Conservation (phyloP, 441 rosid species). For the Melastoma candidum region DNA sequence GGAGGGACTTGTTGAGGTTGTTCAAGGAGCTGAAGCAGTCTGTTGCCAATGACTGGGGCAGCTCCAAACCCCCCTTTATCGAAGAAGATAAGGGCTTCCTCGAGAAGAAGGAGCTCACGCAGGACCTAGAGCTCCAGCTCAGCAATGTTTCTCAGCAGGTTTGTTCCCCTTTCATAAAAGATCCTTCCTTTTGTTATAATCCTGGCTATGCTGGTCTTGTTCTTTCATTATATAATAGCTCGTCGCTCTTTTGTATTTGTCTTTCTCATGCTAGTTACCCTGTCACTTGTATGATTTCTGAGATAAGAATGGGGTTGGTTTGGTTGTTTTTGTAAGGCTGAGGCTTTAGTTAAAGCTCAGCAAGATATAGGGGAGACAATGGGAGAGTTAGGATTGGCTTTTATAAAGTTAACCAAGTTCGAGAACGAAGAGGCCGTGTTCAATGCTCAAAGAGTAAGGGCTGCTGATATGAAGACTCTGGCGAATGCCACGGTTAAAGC, state of each 20-base stretch:
- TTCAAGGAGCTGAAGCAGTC: constrained; percentile 86
- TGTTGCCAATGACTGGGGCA: constrained; percentile 73
- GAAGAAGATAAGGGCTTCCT: constrained; percentile 83
- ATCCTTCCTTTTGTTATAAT: no score
- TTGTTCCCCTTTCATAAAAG: neutral
- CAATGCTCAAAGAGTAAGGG: constrained; percentile 59
- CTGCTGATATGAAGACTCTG: constrained; percentile 69
- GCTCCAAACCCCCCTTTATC: constrained; percentile 51
- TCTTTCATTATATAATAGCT: no score
- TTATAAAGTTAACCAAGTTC: constrained; percentile 73
- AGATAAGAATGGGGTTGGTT: constrained; percentile 1
- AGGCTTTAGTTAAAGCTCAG: constrained; percentile 70
- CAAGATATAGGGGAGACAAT: constrained; percentile 92
- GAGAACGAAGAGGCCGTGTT: constrained; percentile 79
- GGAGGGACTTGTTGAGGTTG: constrained; percentile 70
- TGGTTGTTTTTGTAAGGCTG: constrained; percentile 42
- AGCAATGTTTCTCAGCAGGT: constrained; percentile 87
- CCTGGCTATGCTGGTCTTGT: no score
- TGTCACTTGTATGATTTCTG: no score
- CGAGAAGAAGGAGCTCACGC: constrained; percentile 69
- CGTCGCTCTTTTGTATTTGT: neutral
- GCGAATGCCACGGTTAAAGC: constrained; percentile 92
- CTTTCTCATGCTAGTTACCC: neutral
- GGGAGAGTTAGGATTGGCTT: constrained; percentile 76
- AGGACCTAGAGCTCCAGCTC: constrained; percentile 71